Evolutionary conservation across 2,329 filamentous ascomycete genomes (phyloP), one percentile per base, ranked within the genome.

Genomic region (Albifimbria verrucaria): DNA sequence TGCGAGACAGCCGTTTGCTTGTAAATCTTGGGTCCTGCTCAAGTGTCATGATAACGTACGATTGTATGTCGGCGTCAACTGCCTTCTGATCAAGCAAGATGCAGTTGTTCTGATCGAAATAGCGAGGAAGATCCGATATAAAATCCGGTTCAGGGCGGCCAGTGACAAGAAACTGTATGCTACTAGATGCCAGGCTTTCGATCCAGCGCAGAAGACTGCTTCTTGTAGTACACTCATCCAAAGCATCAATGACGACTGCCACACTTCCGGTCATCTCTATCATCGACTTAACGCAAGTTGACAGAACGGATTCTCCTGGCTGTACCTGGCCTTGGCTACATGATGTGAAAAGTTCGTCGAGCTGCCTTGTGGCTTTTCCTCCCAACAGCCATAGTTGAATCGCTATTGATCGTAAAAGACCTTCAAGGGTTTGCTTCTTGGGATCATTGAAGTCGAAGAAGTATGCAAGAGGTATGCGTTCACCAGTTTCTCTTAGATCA

Each of bases 221-320:
- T 45, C 56, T 62, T 23, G 49, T 57, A 4, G 32, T 55, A 7
- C 45, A 64, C 45, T 65, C 61, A 26, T 63, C 61, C 12, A 66
- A 32, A 7, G 62, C 63, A 21, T 66, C 60, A 0, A 65, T 32
- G 7, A 62, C 24, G 15, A 64, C 47, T 12, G 9, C 26, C 11
- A 51, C 46, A 11, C 43, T 56, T 39, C 32, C 48, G 10, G 24
- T 10, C 6, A 12, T n/a, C 52, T 24, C 23, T 2, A 71, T 53
- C 53, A 68, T 65, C 18, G 32, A 6, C 4, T 39, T n/a, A 39
- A 39, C 5, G 18, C 32, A 39, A n/a, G 32, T n/a, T 39, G 12
- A 12, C 32, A 39, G 12, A n/a, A n/a, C 32, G 5, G 18, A 39
- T 39, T 12, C 32, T 12, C 53, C 1, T 51, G 41, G 0, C 15